Evolutionary conservation across 805 yeast species (phyloP).

Genomic region (Metschnikowia colocasiae): DNA sequence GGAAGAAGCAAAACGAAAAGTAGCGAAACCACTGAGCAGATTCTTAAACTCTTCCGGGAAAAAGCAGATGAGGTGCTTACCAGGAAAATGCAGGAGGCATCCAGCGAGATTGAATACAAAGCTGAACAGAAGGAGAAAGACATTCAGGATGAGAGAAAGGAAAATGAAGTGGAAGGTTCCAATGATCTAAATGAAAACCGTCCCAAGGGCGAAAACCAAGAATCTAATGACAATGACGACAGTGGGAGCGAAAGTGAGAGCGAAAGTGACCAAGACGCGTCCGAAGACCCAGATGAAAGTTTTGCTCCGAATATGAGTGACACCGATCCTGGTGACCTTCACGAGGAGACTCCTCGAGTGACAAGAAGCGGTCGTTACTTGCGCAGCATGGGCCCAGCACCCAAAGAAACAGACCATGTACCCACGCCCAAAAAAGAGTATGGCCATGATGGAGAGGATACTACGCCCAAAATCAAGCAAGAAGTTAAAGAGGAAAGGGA

Average conservation of each 20-base stretch:
- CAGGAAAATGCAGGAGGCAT: not conserved
- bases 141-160: not conserved
- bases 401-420: not conserved
- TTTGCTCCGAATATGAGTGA: not conserved
- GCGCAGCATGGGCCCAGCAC: conserved; percentile 6
- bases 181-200: not conserved
- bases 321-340: not conserved
- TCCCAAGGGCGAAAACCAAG: not conserved
- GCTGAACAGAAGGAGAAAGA: not conserved
- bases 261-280: not conserved
- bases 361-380: conserved; percentile 2
- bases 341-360: not conserved
- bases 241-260: not conserved
- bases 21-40: not conserved
- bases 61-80: not conserved
- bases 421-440: conserved; percentile 3
- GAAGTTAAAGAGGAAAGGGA: not conserved
- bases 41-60: not conserved
- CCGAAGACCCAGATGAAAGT: not conserved
- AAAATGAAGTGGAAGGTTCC: not conserved
- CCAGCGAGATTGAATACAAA: not conserved
- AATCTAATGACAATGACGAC: not conserved
- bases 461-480: not conserved
- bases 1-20: not conserved
- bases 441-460: conserved; percentile 4